Conservation (phyloP, 306 rosid species). For the Dicorynia guianensis region DNA sequence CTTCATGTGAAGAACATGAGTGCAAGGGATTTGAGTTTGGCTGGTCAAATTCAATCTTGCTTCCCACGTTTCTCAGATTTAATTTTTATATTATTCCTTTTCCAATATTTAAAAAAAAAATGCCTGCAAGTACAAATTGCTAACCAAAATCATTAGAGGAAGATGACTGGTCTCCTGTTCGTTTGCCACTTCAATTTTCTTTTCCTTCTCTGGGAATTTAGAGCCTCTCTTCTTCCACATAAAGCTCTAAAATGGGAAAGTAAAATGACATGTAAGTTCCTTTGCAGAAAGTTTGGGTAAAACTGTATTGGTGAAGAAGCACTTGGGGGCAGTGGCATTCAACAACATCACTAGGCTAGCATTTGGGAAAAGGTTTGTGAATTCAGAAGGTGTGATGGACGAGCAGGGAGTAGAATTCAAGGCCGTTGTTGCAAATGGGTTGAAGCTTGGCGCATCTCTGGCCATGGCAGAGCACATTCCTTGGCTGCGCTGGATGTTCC, state of each 20-base stretch:
- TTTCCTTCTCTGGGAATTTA: too few relatives aligned
- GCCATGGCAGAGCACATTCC: slow-evolving; percentile 86
- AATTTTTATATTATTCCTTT: too few relatives aligned
- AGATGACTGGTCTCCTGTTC: too few relatives aligned
- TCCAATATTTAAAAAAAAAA: too few relatives aligned
- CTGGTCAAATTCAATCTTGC: too few relatives aligned
- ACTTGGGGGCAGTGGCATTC: slow-evolving; percentile 85
- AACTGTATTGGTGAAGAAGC: slow-evolving; percentile 56
- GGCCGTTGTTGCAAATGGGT: slow-evolving; percentile 70
- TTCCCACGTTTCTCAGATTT: too few relatives aligned
- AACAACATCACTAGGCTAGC: slow-evolving; percentile 91
- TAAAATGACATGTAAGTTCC: slow-evolving; percentile 2
- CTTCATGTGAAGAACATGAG: too few relatives aligned
- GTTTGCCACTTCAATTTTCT: too few relatives aligned
- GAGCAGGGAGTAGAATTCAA: slow-evolving; percentile 82
- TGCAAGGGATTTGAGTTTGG: too few relatives aligned
- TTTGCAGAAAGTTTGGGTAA: slow-evolving; percentile 58
- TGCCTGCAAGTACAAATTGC: too few relatives aligned
- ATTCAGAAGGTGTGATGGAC: slow-evolving; percentile 69
- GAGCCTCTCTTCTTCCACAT: background rate
- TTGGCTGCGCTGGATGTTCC: slow-evolving; percentile 94
- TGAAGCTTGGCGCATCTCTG: slow-evolving; percentile 83
- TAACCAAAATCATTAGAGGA: too few relatives aligned
- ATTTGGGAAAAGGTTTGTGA: slow-evolving; percentile 86
- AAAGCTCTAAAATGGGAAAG: background rate